Conservation (phyloP, 257 asterid species). For the Solanum raphanifolium region DNA sequence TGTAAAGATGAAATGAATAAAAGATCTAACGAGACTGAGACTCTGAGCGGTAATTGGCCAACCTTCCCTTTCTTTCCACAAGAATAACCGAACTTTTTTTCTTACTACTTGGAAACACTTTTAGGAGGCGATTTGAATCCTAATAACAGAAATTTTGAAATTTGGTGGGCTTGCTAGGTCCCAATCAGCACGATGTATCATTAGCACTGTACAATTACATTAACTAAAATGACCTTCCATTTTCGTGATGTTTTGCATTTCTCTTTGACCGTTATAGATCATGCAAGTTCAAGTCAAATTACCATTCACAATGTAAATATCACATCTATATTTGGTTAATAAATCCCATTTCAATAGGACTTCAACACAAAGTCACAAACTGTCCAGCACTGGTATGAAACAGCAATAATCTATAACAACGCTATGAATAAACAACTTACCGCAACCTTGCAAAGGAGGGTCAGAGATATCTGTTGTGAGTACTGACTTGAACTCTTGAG, state of each 20-base stretch:
- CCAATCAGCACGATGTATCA: not conserved
- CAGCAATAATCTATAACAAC: not conserved
- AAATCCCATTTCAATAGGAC: not conserved
- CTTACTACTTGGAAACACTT: not conserved
- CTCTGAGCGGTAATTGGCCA: not conserved
- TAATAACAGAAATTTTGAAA: not conserved
- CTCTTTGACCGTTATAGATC: not conserved
- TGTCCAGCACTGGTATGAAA: not conserved
- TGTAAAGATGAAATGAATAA: not conserved
- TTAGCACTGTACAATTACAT: not conserved
- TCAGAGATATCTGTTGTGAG: conserved; percentile 50
- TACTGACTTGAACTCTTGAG: conserved; percentile 59
- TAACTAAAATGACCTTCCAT: not conserved
- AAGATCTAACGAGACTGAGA: not conserved
- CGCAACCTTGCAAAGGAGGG: conserved; percentile 69
- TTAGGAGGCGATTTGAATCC: not conserved
- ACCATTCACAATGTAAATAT: not conserved
- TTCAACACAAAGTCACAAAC: not conserved
- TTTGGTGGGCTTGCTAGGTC: not conserved
- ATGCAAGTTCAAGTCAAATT: not conserved
- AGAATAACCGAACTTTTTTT: not conserved
- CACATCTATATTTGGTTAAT: not conserved
- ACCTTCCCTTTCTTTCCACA: not conserved
- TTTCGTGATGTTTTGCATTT: not conserved
- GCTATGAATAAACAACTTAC: conserved; percentile 28